phyloP scores from a whole-genome alignment of 2,329 filamentous ascomycete genomes.

The Rutstroemia sp. region DNA sequence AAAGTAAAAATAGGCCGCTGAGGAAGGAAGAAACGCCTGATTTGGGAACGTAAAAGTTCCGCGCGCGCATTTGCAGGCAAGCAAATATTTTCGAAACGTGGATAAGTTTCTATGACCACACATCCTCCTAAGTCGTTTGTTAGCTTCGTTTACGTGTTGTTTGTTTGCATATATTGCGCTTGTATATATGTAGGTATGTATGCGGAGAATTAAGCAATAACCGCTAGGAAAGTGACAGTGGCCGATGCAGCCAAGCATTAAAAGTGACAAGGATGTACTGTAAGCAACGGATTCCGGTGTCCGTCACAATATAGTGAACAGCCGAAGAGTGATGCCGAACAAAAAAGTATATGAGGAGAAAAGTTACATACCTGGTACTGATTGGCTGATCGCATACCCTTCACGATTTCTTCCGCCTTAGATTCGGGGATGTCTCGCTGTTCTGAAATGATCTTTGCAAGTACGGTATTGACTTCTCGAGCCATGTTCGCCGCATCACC shows the following conservation, averaged over 20 bases:
- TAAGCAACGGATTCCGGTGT: no score
- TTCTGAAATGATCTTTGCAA: slow-evolving; percentile 79
- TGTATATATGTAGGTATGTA: no score
- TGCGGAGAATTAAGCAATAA: no score
- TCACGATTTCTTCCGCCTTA: slow-evolving; percentile 94
- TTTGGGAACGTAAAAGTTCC: background rate
- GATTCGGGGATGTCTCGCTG: slow-evolving; percentile 73
- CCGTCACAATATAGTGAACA: background rate
- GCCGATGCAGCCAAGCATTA: no score
- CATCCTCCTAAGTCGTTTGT: slow-evolving; percentile 50
- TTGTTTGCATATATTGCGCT: no score
- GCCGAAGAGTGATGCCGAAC: background rate
- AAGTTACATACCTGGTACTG: slow-evolving; percentile 73
- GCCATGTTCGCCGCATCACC: slow-evolving; percentile 98
- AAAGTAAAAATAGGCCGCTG: no score
- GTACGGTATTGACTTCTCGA: slow-evolving; percentile 80
- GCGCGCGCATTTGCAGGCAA: background rate
- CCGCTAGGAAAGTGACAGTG: no score
- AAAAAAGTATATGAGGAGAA: background rate
- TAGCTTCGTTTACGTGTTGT: background rate
- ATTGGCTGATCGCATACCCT: slow-evolving; percentile 89
- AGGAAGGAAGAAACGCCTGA: no score
- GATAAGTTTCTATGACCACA: slow-evolving; percentile 49
- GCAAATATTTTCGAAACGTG: background rate
- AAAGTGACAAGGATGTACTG: no score